These are phyloP conservation scores for Serendipita vermifera DNA, from an alignment of 768 basidiomycete genomes.

Conservation along the genomic window DNA sequence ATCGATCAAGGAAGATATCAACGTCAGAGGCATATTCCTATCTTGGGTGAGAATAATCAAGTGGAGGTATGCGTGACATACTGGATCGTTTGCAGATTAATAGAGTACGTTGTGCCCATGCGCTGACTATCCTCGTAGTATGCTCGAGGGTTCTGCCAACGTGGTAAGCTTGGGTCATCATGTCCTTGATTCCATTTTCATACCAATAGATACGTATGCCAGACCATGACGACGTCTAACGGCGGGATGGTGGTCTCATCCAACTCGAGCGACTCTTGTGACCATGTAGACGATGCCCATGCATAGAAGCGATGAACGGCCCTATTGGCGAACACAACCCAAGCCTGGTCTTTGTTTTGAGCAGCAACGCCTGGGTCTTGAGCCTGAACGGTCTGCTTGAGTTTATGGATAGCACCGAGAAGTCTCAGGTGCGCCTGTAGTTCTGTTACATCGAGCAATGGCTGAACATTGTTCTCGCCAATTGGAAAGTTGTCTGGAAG, in stretches of 20 bases:
- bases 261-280: not conserved
- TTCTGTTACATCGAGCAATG: constrained; percentile 2
- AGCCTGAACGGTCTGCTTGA: not conserved
- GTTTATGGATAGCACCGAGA: constrained; percentile 4
- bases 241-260: constrained; percentile 4
- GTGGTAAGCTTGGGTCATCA: not conserved
- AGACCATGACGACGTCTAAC: constrained; percentile 16
- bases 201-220: constrained; percentile 16
- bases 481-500: constrained; percentile 1
- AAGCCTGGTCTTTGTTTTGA: not conserved
- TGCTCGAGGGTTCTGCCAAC: not conserved
- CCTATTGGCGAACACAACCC: constrained; percentile 8
- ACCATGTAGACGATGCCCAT: not conserved
- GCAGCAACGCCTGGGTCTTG: not conserved
- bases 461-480: not conserved
- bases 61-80: not conserved
- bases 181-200: not conserved
- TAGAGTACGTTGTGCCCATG: not conserved
- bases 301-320: constrained; percentile 5
- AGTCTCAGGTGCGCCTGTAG: constrained; percentile 2
- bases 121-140: not conserved
- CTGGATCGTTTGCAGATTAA: not conserved
- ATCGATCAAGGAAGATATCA: not conserved
- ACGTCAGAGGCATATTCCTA: not conserved
- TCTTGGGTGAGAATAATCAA: not conserved